Evolutionary conservation across 345 rosid species (phyloP).

Genomic region (Citrus inodora): DNA sequence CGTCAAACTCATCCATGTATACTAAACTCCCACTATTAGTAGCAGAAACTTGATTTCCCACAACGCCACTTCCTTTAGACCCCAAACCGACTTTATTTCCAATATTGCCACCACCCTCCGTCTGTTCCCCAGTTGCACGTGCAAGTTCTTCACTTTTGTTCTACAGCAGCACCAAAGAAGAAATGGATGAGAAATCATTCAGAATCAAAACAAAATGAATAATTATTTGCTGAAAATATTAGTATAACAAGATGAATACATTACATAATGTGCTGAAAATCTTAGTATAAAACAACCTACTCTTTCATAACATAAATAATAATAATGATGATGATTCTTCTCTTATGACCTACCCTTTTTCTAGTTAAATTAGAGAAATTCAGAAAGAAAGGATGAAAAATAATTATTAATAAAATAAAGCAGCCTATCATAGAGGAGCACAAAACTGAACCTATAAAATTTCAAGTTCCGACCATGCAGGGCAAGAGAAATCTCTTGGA

Average conservation of each 20-base stretch:
- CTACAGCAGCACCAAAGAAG: constrained; percentile 37
- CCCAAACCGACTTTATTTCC: constrained; percentile 43
- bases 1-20: constrained; percentile 70
- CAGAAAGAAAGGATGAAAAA: not conserved
- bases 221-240: not conserved
- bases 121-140: constrained; percentile 58
- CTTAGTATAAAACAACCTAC: not conserved
- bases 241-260: not conserved
- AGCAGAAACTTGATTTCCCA: constrained; percentile 31
- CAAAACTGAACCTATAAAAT: not conserved
- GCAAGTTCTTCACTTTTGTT: constrained; percentile 74
- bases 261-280: not conserved
- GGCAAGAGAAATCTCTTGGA: not conserved
- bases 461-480: not conserved
- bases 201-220: not conserved
- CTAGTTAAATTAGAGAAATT: not conserved
- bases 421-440: not conserved
- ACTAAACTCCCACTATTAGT: constrained; percentile 33
- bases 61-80: constrained; percentile 48
- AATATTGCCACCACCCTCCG: constrained; percentile 41
- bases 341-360: not conserved
- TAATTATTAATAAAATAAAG: not conserved
- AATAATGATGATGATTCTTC: not conserved
- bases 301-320: not conserved
- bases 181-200: constrained; percentile 7